Conservation (phyloP, 805 yeast genomes). For the Sugiyamaella marilandica region DNA sequence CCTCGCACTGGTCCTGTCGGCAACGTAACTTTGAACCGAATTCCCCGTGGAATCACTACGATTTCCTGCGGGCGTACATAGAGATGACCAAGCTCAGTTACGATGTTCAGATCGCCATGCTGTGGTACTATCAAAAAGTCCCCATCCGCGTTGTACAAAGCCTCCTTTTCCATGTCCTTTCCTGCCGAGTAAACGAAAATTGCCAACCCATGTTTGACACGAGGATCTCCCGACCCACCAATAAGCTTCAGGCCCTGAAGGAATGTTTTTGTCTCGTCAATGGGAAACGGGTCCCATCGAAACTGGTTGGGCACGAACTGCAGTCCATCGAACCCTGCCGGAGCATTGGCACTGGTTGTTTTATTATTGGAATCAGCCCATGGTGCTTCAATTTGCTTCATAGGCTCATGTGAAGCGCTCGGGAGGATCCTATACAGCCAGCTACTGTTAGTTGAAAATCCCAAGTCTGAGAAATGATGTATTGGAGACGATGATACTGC, state of each 20-base stretch:
- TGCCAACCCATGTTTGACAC: constrained; percentile 23
- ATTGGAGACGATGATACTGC: too few species aligned
- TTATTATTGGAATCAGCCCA: constrained; percentile 1
- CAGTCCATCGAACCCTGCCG: constrained; percentile 7
- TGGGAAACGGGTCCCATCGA: constrained; percentile 25
- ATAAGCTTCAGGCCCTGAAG: constrained; percentile 21
- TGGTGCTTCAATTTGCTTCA: constrained; percentile 11
- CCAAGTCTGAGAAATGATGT: background rate
- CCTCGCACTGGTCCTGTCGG: constrained; percentile 23
- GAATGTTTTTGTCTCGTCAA: constrained; percentile 17
- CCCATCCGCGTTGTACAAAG: constrained; percentile 26
- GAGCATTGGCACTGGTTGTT: background rate
- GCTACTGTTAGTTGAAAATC: background rate
- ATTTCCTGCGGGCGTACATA: constrained; percentile 26
- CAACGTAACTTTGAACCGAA: constrained; percentile 21
- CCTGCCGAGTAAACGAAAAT: constrained; percentile 25
- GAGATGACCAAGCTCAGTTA: constrained; percentile 27
- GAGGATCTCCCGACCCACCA: constrained; percentile 25
- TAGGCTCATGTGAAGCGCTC: constrained; percentile 21
- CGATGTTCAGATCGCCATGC: constrained; percentile 24
- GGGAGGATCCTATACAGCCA: constrained; percentile 28
- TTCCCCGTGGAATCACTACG: constrained; percentile 27
- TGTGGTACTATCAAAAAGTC: constrained; percentile 29
- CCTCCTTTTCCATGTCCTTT: constrained; percentile 23
- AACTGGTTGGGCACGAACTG: constrained; percentile 25